phyloP scores from a whole-genome alignment of 352 stramenopile species.

The Phytophthora litchii region DNA sequence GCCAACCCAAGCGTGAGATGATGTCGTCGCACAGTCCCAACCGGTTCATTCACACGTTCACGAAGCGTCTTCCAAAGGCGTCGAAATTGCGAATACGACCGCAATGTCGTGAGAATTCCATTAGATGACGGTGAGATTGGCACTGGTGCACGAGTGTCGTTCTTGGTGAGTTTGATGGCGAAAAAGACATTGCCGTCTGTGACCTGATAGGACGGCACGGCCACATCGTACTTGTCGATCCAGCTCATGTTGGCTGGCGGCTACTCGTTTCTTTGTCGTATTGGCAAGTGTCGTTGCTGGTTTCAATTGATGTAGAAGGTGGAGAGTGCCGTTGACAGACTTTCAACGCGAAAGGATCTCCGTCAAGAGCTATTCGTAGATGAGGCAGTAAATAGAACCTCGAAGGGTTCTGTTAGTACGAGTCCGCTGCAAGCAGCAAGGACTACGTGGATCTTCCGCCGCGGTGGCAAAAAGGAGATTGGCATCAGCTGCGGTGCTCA shows the following conservation, averaged over 20 bases:
- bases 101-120: constrained; percentile 38
- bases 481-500: constrained; percentile 3
- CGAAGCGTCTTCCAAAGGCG: constrained; percentile 53
- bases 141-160: constrained; percentile 25
- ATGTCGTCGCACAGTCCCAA: background rate
- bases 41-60: constrained; percentile 17
- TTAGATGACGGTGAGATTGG: constrained; percentile 19
- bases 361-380: too few species aligned
- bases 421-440: constrained; percentile 25
- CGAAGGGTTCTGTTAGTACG: constrained; percentile 15
- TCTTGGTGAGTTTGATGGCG: constrained; percentile 36
- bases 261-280: background rate
- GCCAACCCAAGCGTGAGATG: constrained; percentile 11
- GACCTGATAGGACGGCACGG: constrained; percentile 42
- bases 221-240: constrained; percentile 39
- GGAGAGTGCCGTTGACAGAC: constrained; percentile 4
- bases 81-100: constrained; percentile 70
- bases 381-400: constrained; percentile 14
- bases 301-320: constrained; percentile 5
- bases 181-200: constrained; percentile 37
- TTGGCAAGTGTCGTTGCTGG: constrained; percentile 15
- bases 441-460: constrained; percentile 27
- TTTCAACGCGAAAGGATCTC: constrained; percentile 13
- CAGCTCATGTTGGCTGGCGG: constrained; percentile 32
- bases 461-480: constrained; percentile 29